Evolutionary conservation across 495 filamentous ascomycete species (phyloP), one percentile per base, ranked within the genome.

Genomic region (Aspergillus diversus): DNA sequence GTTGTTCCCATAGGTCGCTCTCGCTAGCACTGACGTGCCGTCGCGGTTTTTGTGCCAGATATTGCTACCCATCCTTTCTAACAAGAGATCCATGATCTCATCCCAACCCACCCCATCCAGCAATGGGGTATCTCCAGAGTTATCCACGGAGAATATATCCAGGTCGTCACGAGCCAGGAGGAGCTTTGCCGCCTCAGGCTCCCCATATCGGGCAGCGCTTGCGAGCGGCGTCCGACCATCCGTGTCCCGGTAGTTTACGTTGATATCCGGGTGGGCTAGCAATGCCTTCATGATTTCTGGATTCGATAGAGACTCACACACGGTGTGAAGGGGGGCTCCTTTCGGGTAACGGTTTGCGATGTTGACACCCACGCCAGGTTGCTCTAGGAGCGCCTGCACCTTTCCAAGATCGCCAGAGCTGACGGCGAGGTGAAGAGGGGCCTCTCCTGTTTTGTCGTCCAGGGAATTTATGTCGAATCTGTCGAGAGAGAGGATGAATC

Each of bases 191-290:
- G 16, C 5, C 15, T 48, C 43, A 5, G 15, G 7, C 43, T n/a
- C 7, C 43, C 16, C 43, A 5, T n/a, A n/a, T 5, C 5, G 16
- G 5, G 43, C 43, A 48, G 43, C 43, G 11, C 7, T n/a, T n/a
- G 43, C 43, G 7, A 48, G 15, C 5, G 43, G 43, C 15, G 43
- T 48, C 43, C 9, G 9, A n/a, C 43, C 43, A 48, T 5, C 5
- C 5, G 16, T 9, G n/a, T 54, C 51, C 7, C 33, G 51, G 51
- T 27, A 27, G 32, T 54, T 54, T 13, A 54, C 51, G 32, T 54
- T 34, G 51, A 54, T 33, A 12, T 54, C 13, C 5, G 51, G 51
- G 32, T 54, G 51, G 12, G 51, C 51, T 11, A 54, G 51, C 16
- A 54, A 54, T 3, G 32, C 27, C 51, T 54, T 54, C 11, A 54